Evolutionary conservation across 169 alveolate genomes (phyloP).

Genomic region (Eimeria maxima): DNA sequence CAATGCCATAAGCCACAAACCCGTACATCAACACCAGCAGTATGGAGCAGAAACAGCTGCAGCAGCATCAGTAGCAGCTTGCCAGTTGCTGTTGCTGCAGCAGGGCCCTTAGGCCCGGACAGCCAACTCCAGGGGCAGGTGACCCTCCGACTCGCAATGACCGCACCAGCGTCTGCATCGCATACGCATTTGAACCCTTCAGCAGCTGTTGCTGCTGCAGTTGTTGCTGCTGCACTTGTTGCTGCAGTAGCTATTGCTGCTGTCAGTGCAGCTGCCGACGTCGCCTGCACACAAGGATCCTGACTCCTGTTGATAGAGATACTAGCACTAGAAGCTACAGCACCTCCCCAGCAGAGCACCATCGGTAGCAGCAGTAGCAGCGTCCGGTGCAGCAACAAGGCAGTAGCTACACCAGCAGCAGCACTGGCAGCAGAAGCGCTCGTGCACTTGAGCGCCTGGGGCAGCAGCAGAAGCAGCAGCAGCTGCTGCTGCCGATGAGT

Average conservation of each 20-base stretch:
- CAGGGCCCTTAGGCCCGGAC: background rate
- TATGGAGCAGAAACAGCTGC: background rate
- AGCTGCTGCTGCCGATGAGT: too few relatives aligned
- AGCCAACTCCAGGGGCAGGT: constrained; percentile 14
- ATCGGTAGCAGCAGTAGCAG: too few relatives aligned
- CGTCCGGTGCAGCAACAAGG: background rate
- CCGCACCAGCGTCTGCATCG: constrained; percentile 13
- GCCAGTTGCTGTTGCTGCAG: constrained; percentile 8
- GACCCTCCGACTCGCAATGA: background rate
- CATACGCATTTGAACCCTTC: background rate
- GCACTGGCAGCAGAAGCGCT: background rate
- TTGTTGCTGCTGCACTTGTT: too few relatives aligned
- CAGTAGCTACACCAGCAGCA: background rate
- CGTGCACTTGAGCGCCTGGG: too few relatives aligned
- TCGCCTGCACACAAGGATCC: too few relatives aligned
- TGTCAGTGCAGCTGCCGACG: too few relatives aligned
- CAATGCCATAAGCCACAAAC: background rate
- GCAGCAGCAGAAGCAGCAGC: background rate
- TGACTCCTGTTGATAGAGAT: too few relatives aligned
- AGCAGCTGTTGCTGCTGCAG: background rate
- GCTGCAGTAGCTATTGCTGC: too few relatives aligned
- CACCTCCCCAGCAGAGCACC: too few relatives aligned
- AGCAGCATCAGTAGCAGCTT: constrained; percentile 19
- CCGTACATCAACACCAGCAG: background rate
- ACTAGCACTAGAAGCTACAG: too few relatives aligned